A percentile compares a stretch with the other conserved stretches of the same genome.
Evolutionary conservation across 2,329 filamentous ascomycete genomes (phyloP).

Genomic region (Fusarium sp.): DNA sequence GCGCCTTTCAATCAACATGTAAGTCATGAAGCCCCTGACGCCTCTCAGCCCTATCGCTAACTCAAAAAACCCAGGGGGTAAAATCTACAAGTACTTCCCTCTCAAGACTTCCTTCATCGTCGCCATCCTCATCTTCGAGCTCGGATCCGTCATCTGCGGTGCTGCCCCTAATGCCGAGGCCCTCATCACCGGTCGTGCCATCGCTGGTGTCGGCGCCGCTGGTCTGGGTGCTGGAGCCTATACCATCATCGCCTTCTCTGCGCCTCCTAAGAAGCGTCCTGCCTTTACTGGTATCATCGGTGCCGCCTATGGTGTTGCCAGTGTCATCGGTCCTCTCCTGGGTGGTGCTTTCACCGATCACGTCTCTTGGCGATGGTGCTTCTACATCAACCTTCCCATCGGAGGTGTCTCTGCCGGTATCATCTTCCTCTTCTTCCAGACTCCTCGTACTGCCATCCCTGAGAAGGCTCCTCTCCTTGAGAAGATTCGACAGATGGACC

Average conservation of each 20-base stretch:
- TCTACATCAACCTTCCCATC: conserved; percentile 52
- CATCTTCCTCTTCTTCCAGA: conserved; percentile 54
- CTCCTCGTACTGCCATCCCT: conserved; percentile 51
- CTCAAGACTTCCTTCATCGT: conserved; percentile 59
- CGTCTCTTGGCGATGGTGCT: conserved; percentile 52
- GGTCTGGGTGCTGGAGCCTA: conserved; percentile 59
- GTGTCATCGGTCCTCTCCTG: conserved; percentile 49
- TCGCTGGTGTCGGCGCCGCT: conserved; percentile 57
- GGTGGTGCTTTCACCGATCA: conserved; percentile 51
- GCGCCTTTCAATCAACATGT: conserved; percentile 55
- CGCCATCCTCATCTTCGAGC: conserved; percentile 60
- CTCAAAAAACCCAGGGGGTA: conserved; percentile 51
- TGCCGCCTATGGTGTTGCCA: conserved; percentile 49
- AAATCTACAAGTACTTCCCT: conserved; percentile 60
- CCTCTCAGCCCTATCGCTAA: conserved; percentile 27
- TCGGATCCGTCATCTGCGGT: conserved; percentile 61
- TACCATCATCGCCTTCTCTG: conserved; percentile 58
- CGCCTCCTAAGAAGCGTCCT: conserved; percentile 48
- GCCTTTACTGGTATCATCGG: conserved; percentile 52
- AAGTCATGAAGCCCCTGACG: conserved; percentile 30
- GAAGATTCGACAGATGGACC: conserved; percentile 59
- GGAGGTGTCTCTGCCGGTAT: conserved; percentile 48
- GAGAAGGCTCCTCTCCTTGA: conserved; percentile 50
- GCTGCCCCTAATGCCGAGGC: conserved; percentile 56
- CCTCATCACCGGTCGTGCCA: conserved; percentile 61